Base-by-base conservation (phyloP, 805 yeast genomes). In the Candida odintsovae region DNA sequence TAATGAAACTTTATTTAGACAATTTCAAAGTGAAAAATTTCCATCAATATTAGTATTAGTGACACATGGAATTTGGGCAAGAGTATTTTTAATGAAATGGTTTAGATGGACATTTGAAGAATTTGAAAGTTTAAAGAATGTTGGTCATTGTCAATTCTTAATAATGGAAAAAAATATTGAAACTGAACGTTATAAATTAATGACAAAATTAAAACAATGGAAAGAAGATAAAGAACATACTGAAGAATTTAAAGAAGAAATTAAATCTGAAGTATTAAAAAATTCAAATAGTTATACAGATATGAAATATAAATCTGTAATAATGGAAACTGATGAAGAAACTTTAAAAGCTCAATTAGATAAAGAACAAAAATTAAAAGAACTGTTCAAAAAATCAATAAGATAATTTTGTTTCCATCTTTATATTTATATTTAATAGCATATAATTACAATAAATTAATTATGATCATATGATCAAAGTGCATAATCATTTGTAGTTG, bases 21-120 rank as follows among this genome's bases (percentile, higher is more conserved):
- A 86, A 62, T 90, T 90, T 59, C 78, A 78, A 49, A 63, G 70
- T 40, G 82, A 76, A 16, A 73, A 78, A 55, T 86, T 87, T 60
- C 90, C 97, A n/a, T 78, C 79, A 49, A 84, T 90, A 18, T 73
- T 89, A 36, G 89, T 90, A 3, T 67, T 90, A 38, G 96, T 90
- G 37, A 86, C 96, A 5, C 97, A 90, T 63, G 97, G 97, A 10
- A 87, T 90, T 15, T 89, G 95, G 92, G 86, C 95, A 4, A 71
- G 97, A 37, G 97, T 90, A 9, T 90, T 90, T 57, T 65, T 90
- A 38, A 89, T 90, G 90, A 86, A 90, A 58, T 90, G 97, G 97
- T 90, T 81, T 62, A 71, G 96, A 48, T 90, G 97, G 97, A 76
- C 85, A 2, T 92, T 85, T 59, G 97, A 90, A 62, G 81, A 83